Conservation (phyloP, 352 stramenopile genomes). For the Peronospora destructor region DNA sequence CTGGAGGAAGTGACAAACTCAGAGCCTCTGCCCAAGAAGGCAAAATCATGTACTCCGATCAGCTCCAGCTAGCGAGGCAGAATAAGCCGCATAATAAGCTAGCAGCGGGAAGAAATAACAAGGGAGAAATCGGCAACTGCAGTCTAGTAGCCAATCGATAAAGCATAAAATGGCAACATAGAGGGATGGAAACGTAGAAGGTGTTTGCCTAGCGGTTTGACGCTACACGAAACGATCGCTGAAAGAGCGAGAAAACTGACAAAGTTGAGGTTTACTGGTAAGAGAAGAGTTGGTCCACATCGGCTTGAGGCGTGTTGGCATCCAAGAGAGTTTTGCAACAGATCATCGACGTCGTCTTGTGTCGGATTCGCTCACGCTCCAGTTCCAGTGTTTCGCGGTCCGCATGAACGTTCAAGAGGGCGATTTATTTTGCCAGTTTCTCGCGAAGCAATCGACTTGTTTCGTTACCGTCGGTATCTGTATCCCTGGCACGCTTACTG, state of each 20-base stretch:
- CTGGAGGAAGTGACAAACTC: constrained; percentile 42
- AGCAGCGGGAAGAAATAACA: constrained; percentile 23
- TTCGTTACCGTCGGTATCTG: constrained; percentile 10
- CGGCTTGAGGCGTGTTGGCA: constrained; percentile 16
- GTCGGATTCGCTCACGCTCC: constrained; percentile 31
- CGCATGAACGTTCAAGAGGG: constrained; percentile 23
- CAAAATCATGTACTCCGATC: constrained; percentile 63
- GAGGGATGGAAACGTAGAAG: constrained; percentile 24
- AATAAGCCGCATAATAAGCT: constrained; percentile 21
- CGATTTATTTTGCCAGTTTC: constrained; percentile 24
- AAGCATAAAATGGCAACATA: constrained; percentile 34
- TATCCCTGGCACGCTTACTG: constrained; percentile 9
- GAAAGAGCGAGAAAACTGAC: constrained; percentile 2
- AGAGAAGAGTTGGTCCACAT: constrained; percentile 26
- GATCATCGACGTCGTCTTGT: constrained; percentile 27
- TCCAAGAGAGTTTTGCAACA: constrained; percentile 31
- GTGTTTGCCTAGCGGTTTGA: constrained; percentile 2
- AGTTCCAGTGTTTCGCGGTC: constrained; percentile 31
- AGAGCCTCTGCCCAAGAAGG: constrained; percentile 64
- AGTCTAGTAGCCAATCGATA: constrained; percentile 28
- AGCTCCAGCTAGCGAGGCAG: constrained; percentile 43
- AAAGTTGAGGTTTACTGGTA: constrained; percentile 10
- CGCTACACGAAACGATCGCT: not conserved
- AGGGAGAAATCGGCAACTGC: constrained; percentile 11
- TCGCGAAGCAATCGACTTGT: constrained; percentile 16